Conservation (phyloP, 495 filamentous ascomycete species). For the Lophiotrema nucula region DNA sequence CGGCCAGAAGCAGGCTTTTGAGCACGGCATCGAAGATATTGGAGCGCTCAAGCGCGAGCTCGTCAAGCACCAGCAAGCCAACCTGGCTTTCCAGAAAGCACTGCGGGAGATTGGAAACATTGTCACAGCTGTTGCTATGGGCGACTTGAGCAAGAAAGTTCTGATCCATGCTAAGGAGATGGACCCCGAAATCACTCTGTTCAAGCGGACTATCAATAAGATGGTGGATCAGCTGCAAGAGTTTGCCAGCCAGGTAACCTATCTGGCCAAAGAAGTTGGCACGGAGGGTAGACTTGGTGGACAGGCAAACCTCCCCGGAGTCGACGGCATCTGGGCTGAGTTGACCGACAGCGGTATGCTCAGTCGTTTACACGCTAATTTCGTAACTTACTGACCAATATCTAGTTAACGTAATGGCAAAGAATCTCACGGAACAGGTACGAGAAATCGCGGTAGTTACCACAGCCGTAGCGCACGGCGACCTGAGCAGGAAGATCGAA, state of each 20-base stretch:
- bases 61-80: slow-evolving; percentile 94
- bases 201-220: slow-evolving; percentile 95
- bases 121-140: slow-evolving; percentile 90
- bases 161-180: slow-evolving; percentile 94
- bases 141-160: slow-evolving; percentile 97
- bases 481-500: slow-evolving; percentile 94
- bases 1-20: slow-evolving; percentile 55
- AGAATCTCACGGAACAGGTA: slow-evolving; percentile 79
- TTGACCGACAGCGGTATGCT: slow-evolving; percentile 84
- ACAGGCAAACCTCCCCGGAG: slow-evolving; percentile 89
- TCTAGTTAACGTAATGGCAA: slow-evolving; percentile 95
- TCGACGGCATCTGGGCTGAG: slow-evolving; percentile 98
- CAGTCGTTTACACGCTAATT: not conserved
- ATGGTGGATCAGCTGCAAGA: slow-evolving; percentile 99
- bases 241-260: slow-evolving; percentile 95
- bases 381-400: not conserved
- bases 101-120: slow-evolving; percentile 96
- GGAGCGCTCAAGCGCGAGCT: slow-evolving; percentile 81
- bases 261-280: slow-evolving; percentile 93
- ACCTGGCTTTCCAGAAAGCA: slow-evolving; percentile 97
- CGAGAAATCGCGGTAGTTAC: slow-evolving; percentile 97
- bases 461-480: slow-evolving; percentile 92
- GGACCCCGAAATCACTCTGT: slow-evolving; percentile 99
- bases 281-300: slow-evolving; percentile 97
- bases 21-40: slow-evolving; percentile 55